Evolutionary conservation across 2,329 filamentous ascomycete genomes (phyloP).

Genomic region (Calonectria fujianensis): DNA sequence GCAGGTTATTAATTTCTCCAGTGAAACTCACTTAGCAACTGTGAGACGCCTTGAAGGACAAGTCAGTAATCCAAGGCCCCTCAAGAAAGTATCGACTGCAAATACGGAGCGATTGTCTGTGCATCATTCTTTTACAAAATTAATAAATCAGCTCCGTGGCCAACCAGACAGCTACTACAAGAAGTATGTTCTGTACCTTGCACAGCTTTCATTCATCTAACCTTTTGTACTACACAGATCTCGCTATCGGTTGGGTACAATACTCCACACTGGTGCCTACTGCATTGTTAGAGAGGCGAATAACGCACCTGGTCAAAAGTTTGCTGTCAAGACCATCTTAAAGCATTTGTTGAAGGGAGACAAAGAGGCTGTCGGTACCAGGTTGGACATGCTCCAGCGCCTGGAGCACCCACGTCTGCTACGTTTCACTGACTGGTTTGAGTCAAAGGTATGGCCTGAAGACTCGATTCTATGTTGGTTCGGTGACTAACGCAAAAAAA

Average conservation of each 20-base stretch:
- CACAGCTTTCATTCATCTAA: neutral
- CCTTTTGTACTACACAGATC: neutral
- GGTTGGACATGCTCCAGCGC: neutral
- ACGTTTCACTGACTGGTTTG: constrained; percentile 9
- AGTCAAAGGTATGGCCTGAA: neutral
- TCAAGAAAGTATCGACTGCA: neutral
- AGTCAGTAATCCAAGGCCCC: neutral
- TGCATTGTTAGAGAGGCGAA: neutral
- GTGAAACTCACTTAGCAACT: neutral
- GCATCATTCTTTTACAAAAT: neutral
- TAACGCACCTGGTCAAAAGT: neutral
- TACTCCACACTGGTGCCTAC: neutral
- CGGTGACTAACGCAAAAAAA: neutral
- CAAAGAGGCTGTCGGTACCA: neutral
- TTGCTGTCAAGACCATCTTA: neutral
- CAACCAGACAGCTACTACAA: neutral
- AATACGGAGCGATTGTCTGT: neutral
- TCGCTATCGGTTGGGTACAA: neutral
- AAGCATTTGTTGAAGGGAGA: neutral
- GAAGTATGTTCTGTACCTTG: neutral
- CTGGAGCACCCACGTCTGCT: constrained; percentile 4
- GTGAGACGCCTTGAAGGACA: constrained; percentile 4
- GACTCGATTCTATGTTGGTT: too few species aligned
- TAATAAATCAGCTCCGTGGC: neutral
- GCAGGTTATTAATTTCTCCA: neutral